A percentile compares a stretch with the other conserved stretches of the same genome.
These are phyloP conservation scores for Cydonia oblonga DNA, from an alignment of 331 rosid genomes.

Conservation along the genomic window DNA sequence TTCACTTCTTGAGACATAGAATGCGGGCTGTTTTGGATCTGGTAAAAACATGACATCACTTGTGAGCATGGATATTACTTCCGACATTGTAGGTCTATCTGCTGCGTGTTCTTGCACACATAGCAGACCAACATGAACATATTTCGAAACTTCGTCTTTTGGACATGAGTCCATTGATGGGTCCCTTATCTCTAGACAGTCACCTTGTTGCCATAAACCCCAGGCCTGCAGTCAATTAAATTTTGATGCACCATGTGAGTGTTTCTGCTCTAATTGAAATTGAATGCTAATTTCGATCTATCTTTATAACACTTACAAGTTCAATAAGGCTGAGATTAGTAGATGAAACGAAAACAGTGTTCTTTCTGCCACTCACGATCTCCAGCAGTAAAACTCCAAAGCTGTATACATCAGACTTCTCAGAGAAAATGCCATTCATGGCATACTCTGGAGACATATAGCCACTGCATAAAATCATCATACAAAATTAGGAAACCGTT, in stretches of 20 bases:
- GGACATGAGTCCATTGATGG: conserved; percentile 12
- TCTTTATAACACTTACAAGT: conserved; percentile 1
- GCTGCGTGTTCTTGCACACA: conserved; percentile 20
- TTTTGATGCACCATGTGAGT: not conserved
- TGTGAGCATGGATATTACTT: conserved; percentile 16
- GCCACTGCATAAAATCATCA: conserved; percentile 3
- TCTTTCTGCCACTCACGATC: not conserved
- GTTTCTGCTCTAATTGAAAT: not conserved
- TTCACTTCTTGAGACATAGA: not conserved
- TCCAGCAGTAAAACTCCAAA: too few relatives aligned
- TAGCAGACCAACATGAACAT: conserved; percentile 16
- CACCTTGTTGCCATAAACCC: conserved; percentile 14
- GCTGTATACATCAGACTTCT: too few relatives aligned
- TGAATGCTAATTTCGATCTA: not conserved
- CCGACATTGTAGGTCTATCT: conserved; percentile 23
- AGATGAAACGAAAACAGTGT: conserved; percentile 1
- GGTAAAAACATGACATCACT: conserved; percentile 6
- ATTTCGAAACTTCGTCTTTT: not conserved
- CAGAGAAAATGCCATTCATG: too few relatives aligned
- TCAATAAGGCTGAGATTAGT: conserved; percentile 7
- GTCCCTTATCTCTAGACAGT: not conserved
- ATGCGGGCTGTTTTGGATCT: conserved; percentile 16
- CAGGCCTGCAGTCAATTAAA: conserved; percentile 14
- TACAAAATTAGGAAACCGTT: not conserved
- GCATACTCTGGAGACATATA: too few relatives aligned